These are phyloP conservation scores for Globisporangium apiculatum DNA, from an alignment of 352 stramenopile genomes.

Conservation along the genomic window DNA sequence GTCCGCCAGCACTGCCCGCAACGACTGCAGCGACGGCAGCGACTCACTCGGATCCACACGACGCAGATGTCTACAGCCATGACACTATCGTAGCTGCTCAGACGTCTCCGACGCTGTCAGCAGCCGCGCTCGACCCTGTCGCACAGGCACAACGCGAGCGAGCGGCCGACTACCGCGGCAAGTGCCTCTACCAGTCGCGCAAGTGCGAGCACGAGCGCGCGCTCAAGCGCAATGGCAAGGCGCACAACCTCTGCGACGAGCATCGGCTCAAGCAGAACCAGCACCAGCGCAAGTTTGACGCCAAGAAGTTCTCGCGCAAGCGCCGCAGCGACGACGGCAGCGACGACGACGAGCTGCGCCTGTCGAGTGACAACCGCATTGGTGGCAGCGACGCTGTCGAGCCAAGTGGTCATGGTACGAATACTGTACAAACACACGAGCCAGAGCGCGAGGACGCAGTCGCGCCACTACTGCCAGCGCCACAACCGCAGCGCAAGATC, in stretches of 20 bases:
- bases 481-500: slow-evolving; percentile 11
- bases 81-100: too few relatives aligned
- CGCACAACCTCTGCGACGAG: slow-evolving; percentile 75
- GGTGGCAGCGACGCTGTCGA: not conserved
- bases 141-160: not conserved
- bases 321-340: slow-evolving; percentile 15
- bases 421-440: not conserved
- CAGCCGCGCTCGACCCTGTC: not conserved
- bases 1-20: not conserved
- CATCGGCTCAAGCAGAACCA: slow-evolving; percentile 76
- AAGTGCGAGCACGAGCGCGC: slow-evolving; percentile 80
- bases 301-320: slow-evolving; percentile 67
- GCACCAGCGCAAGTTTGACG: slow-evolving; percentile 79
- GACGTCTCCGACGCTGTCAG: not conserved
- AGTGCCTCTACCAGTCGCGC: slow-evolving; percentile 69
- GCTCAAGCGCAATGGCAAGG: slow-evolving; percentile 69
- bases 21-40: not conserved
- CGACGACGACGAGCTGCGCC: slow-evolving; percentile 6
- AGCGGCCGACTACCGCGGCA: slow-evolving; percentile 33
- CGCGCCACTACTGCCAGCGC: not conserved
- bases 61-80: not conserved
- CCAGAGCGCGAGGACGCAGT: not conserved
- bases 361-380: not conserved
- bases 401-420: too few relatives aligned
- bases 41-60: not conserved